Base-by-base conservation (phyloP, 2,329 filamentous ascomycete species). In the Penicillium expansum region DNA sequence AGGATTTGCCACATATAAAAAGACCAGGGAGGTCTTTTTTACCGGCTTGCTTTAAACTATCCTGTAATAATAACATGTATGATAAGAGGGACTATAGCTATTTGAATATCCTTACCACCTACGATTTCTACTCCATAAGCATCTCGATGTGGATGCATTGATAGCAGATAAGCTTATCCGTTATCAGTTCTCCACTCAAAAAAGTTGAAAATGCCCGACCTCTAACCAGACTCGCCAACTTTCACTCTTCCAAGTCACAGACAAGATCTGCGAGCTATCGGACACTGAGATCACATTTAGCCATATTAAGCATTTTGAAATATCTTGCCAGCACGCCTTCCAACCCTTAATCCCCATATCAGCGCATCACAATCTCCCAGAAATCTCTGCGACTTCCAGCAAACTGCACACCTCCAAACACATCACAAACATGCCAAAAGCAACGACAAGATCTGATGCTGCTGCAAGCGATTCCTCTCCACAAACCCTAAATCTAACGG, bases 151-250 rank as follows among this genome's bases (percentile, higher is more conserved):
- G 29, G 32, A 41, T 48, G 38, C 42, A 44, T 53, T 16, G 43
- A 41, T 48, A 57, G 38, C 18, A 39, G 50, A 55, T 53, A 53
- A 52, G 56, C 33, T 64, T 66, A 66, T 65, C 59, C 22, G 55
- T 60, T 66, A 65, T 66, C 64, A 53, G 50, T 44, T 52, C 55
- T 64, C 60, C 64, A 58, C 64, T 37, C 53, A 53, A 65, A 65
- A 66, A 66, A 66, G 63, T 62, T 64, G 62, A 56, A 63, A 56
- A 48, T 41, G 48, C 37, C 39, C 33, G 32, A 18, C 48, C 33
- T 48, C 37, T 42, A 56, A 48, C 47, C 29, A 54, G 49, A 53
- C 57, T 62, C 50, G 29, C 51, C 43, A 52, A 39, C 33, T 52
- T 52, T 27, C 39, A 44, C 11, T 33, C 39, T 38, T 38, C 37